Evolutionary conservation across 2,329 filamentous ascomycete species (phyloP).

Genomic region (Parastagonospora nodorum): DNA sequence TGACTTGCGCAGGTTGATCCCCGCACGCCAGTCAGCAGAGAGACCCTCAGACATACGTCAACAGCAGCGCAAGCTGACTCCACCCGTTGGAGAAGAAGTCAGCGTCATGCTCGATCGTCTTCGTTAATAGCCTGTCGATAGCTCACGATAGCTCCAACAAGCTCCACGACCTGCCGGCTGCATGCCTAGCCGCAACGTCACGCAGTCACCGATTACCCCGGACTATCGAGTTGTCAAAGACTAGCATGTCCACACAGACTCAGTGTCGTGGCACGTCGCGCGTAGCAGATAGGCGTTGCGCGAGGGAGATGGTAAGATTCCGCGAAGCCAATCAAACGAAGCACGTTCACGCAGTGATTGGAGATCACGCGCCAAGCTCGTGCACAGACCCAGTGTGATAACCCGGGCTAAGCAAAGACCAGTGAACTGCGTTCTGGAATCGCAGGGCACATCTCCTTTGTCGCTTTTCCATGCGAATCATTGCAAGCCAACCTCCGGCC

Average conservation of each 20-base stretch:
- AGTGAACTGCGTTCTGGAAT: constrained; percentile 16
- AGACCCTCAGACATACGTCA: neutral
- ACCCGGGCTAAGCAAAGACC: constrained; percentile 17
- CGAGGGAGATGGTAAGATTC: neutral
- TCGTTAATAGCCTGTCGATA: constrained; percentile 11
- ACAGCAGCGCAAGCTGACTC: no score
- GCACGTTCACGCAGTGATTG: constrained; percentile 22
- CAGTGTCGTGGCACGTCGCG: constrained; percentile 15
- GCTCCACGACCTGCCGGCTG: constrained; percentile 14
- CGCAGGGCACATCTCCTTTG: neutral
- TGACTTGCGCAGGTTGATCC: no score
- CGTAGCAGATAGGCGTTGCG: neutral
- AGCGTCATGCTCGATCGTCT: constrained; percentile 13
- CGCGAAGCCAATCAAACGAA: constrained; percentile 21
- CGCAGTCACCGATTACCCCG: constrained; percentile 8
- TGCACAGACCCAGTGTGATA: constrained; percentile 5
- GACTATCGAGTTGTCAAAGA: constrained; percentile 7
- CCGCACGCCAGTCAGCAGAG: neutral
- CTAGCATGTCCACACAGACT: constrained; percentile 8
- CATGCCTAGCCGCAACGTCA: constrained; percentile 19
- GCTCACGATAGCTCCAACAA: constrained; percentile 15
- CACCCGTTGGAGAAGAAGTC: constrained; percentile 4
- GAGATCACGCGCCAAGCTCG: constrained; percentile 11
- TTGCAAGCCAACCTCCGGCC: constrained; percentile 6
- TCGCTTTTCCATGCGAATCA: constrained; percentile 21